phyloP scores from a whole-genome alignment of 2,329 filamentous ascomycete species.

The Blastomyces emzantsi region DNA sequence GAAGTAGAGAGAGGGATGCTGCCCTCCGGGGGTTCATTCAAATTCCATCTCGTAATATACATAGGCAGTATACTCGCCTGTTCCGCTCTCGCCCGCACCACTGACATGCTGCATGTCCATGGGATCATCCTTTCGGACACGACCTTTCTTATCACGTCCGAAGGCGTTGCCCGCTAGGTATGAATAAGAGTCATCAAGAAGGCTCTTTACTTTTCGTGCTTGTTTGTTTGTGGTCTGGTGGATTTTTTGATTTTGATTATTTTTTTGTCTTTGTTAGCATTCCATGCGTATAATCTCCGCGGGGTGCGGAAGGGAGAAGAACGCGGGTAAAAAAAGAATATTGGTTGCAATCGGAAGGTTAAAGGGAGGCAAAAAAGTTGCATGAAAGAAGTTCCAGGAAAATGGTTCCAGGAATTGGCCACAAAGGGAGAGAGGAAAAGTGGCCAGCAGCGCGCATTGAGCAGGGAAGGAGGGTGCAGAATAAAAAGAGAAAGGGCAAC shows the following conservation, averaged over 20 bases:
- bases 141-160: slow-evolving; percentile 84
- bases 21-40: slow-evolving; percentile 27
- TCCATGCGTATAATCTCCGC: neutral
- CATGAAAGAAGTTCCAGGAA: neutral
- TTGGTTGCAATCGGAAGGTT: neutral
- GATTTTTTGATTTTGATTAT: neutral
- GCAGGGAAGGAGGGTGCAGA: neutral
- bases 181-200: slow-evolving; percentile 74
- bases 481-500: slow-evolving; percentile 20
- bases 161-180: slow-evolving; percentile 94
- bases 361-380: neutral
- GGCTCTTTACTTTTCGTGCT: slow-evolving; percentile 66
- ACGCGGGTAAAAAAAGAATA: neutral
- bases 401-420: neutral
- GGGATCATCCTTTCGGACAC: slow-evolving; percentile 82
- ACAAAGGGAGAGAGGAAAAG: neutral
- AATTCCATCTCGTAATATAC: slow-evolving; percentile 96
- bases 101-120: slow-evolving; percentile 61
- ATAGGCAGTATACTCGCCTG: slow-evolving; percentile 79
- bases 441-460: neutral
- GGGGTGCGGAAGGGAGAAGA: neutral
- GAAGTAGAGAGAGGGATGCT: neutral
- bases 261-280: slow-evolving; percentile 13
- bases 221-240: slow-evolving; percentile 70
- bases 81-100: slow-evolving; percentile 56